These are phyloP conservation scores for Cladosporium sp. DNA, from an alignment of 2,329 filamentous ascomycete species.

Conservation along the genomic window DNA sequence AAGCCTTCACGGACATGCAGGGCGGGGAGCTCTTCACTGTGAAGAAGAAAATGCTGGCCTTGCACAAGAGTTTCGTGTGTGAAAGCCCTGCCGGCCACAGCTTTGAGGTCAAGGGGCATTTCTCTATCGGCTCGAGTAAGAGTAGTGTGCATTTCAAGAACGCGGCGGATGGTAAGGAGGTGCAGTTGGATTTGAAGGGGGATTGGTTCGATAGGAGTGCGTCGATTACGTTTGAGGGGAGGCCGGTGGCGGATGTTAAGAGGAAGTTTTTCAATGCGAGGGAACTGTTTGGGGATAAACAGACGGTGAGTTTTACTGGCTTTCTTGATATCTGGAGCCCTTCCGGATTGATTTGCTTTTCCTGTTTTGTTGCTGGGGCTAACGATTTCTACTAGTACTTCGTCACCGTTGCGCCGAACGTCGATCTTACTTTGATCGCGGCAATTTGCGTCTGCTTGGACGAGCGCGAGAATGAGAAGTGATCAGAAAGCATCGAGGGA, in stretches of 20 bases:
- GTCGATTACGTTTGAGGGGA: constrained; percentile 51
- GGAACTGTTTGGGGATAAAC: constrained; percentile 57
- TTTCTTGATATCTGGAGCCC: background rate
- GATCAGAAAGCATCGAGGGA: no score
- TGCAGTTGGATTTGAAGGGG: constrained; percentile 56
- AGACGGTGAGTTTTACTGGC: constrained; percentile 49
- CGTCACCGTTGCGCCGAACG: constrained; percentile 59
- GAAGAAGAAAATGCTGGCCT: constrained; percentile 47
- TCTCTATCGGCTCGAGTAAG: constrained; percentile 50
- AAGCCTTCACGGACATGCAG: constrained; percentile 51
- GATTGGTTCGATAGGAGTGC: constrained; percentile 57
- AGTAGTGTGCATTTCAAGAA: constrained; percentile 57
- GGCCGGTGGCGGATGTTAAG: constrained; percentile 55
- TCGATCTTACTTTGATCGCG: constrained; percentile 62
- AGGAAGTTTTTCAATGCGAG: constrained; percentile 55
- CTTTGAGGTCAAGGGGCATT: constrained; percentile 44
- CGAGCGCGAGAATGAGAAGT: constrained; percentile 56
- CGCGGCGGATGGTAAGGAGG: constrained; percentile 36
- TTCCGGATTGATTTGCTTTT: background rate
- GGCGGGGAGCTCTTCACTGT: constrained; percentile 57
- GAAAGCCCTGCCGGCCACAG: constrained; percentile 32
- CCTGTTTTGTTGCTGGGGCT: constrained; percentile 2
- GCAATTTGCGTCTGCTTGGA: constrained; percentile 67
- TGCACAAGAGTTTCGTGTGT: constrained; percentile 51
- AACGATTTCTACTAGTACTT: constrained; percentile 44